Evolutionary conservation across 257 asterid genomes (phyloP).

Genomic region (Solanum medicagineum): DNA sequence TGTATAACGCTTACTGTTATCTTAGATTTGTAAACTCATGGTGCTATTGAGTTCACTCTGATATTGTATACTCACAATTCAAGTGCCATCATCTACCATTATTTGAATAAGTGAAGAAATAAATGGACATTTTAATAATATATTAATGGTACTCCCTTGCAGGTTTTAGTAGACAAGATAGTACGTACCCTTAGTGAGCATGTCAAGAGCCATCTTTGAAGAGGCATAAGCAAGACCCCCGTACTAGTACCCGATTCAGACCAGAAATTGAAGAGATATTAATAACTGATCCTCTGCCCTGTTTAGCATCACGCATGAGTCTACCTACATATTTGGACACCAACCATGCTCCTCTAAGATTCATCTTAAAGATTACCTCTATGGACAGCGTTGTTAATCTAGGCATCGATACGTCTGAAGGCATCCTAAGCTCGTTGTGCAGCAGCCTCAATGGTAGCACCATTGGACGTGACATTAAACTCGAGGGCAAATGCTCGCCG

Average conservation of each 20-base stretch:
- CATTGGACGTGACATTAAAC: not conserved
- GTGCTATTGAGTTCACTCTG: too few species aligned
- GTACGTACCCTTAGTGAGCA: not conserved
- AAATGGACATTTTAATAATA: too few species aligned
- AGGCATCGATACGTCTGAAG: not conserved
- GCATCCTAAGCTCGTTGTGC: not conserved
- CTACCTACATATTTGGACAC: slow-evolving; percentile 12
- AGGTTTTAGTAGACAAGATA: too few species aligned
- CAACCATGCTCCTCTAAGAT: slow-evolving; percentile 14
- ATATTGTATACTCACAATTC: too few species aligned
- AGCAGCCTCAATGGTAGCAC: not conserved
- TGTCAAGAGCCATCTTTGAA: slow-evolving; percentile 12
- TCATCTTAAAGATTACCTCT: slow-evolving; percentile 1
- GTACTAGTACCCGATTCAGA: slow-evolving; percentile 6
- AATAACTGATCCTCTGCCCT: slow-evolving; percentile 14
- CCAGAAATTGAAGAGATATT: slow-evolving; percentile 19
- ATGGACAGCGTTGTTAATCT: not conserved
- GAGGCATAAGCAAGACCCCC: slow-evolving; percentile 14
- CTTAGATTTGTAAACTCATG: too few species aligned
- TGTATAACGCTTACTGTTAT: too few species aligned
- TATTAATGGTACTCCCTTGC: too few species aligned
- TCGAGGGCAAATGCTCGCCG: not conserved
- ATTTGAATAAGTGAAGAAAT: too few species aligned
- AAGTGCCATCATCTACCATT: too few species aligned
- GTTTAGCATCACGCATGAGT: slow-evolving; percentile 8